Percentiles rank a stretch among this genome's conserved stretches.
These are phyloP conservation scores for Picea abies DNA, from an alignment of 83 land plant species.

Conservation along the genomic window DNA sequence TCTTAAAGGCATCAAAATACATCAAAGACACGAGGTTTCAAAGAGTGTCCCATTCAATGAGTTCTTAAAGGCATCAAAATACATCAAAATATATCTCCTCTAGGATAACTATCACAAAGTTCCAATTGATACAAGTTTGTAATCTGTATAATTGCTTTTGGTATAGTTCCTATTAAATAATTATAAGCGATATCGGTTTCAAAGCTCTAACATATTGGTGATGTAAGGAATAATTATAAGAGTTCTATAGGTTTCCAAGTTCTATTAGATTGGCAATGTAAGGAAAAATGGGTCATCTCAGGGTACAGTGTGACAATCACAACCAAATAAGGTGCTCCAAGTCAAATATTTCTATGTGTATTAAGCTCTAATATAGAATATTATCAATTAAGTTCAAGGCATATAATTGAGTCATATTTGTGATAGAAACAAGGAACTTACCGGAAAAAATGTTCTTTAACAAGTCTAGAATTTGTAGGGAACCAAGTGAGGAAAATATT, in stretches of 20 bases:
- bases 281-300: slow-evolving; percentile 45
- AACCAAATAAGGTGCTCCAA: slow-evolving; percentile 31
- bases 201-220: slow-evolving; percentile 46
- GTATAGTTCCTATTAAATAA: too few relatives aligned
- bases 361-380: slow-evolving; percentile 26
- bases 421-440: slow-evolving; percentile 49
- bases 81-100: too few relatives aligned
- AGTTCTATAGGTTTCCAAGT: slow-evolving; percentile 50
- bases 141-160: too few relatives aligned
- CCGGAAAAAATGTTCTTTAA: slow-evolving; percentile 27
- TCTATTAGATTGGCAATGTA: slow-evolving; percentile 46
- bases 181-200: too few relatives aligned
- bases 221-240: slow-evolving; percentile 29
- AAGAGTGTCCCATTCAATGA: too few relatives aligned
- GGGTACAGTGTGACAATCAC: slow-evolving; percentile 33
- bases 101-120: too few relatives aligned
- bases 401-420: slow-evolving; percentile 49
- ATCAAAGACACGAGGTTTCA: too few relatives aligned
- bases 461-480: too few relatives aligned
- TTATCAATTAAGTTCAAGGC: slow-evolving; percentile 55
- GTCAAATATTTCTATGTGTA: slow-evolving; percentile 38
- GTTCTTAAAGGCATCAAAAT: too few relatives aligned
- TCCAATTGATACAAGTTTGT: too few relatives aligned
- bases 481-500: too few relatives aligned
- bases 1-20: too few relatives aligned